Evolutionary conservation across 148 eudicot genomes (phyloP).

Genomic region (Rhododendron griersonianum): DNA sequence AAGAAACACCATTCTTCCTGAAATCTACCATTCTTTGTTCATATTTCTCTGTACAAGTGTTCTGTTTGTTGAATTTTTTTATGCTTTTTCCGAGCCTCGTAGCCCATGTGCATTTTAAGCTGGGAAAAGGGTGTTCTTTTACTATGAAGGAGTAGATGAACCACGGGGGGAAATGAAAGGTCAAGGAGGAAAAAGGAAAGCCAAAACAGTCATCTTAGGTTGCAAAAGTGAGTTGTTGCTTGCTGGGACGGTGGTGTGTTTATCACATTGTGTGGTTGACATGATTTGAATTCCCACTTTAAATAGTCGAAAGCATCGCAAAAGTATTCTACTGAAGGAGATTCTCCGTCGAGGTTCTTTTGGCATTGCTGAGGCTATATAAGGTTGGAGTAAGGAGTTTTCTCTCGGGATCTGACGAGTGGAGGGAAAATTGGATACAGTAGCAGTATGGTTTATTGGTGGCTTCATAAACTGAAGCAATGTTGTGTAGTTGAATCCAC

Average conservation of each 20-base stretch:
- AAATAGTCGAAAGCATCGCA: not conserved
- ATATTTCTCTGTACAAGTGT: not conserved
- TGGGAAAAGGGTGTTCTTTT: not conserved
- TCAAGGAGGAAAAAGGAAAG: not conserved
- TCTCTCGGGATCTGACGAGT: not conserved
- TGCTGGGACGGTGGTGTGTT: not conserved
- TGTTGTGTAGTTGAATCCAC: not conserved
- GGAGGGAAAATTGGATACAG: not conserved
- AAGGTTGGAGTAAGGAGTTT: not conserved
- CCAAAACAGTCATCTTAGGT: not conserved
- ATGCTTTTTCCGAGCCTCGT: not conserved
- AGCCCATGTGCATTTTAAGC: not conserved
- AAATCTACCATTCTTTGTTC: no score
- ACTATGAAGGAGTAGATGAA: not conserved
- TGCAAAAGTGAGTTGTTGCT: not conserved
- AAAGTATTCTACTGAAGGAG: not conserved
- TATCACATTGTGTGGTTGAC: not conserved
- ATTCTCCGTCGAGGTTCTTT: not conserved
- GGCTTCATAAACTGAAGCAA: not conserved
- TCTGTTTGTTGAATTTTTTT: not conserved
- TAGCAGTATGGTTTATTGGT: not conserved
- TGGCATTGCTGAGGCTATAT: not conserved
- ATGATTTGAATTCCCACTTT: not conserved
- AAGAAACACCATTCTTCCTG: no score
- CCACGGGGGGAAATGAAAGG: not conserved